Evolutionary conservation across 495 filamentous ascomycete species (phyloP).

Genomic region (Aspergillus kassunensis): DNA sequence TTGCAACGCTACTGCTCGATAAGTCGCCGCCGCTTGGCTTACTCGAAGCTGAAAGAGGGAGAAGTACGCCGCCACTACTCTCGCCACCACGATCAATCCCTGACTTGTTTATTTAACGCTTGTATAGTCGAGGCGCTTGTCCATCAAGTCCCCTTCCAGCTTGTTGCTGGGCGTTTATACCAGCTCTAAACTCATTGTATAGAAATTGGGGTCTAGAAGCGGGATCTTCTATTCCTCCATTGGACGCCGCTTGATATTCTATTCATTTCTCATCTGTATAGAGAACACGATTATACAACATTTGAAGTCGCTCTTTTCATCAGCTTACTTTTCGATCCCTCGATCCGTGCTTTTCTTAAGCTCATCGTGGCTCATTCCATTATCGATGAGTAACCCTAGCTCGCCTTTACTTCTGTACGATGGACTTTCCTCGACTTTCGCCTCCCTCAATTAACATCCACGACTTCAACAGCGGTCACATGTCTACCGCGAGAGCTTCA

Average conservation of each 20-base stretch:
- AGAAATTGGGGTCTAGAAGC: constrained; percentile 15
- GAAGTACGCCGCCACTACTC: not conserved
- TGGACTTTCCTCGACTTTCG: constrained; percentile 55
- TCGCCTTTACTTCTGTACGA: constrained; percentile 31
- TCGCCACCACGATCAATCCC: constrained; percentile 3
- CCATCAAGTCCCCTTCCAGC: not conserved
- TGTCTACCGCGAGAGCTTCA: constrained; percentile 15
- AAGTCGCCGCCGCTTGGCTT: constrained; percentile 24
- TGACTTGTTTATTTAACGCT: not conserved
- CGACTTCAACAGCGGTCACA: constrained; percentile 41
- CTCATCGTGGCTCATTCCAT: constrained; percentile 1
- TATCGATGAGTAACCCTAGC: constrained; percentile 15
- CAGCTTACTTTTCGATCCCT: not conserved
- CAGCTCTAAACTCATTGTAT: not conserved
- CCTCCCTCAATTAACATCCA: constrained; percentile 52
- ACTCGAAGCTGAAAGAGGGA: constrained; percentile 22
- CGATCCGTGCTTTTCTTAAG: not conserved
- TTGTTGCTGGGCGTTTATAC: not conserved
- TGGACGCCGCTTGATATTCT: constrained; percentile 1
- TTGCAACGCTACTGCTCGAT: constrained; percentile 26
- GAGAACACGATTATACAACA: not conserved
- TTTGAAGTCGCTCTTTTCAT: constrained; percentile 2
- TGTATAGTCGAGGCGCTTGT: not conserved
- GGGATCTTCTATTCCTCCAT: constrained; percentile 17
- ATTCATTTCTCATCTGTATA: not conserved